Base-by-base conservation (phyloP, 176 grass and related monocot genomes). In the Oryza punctata region DNA sequence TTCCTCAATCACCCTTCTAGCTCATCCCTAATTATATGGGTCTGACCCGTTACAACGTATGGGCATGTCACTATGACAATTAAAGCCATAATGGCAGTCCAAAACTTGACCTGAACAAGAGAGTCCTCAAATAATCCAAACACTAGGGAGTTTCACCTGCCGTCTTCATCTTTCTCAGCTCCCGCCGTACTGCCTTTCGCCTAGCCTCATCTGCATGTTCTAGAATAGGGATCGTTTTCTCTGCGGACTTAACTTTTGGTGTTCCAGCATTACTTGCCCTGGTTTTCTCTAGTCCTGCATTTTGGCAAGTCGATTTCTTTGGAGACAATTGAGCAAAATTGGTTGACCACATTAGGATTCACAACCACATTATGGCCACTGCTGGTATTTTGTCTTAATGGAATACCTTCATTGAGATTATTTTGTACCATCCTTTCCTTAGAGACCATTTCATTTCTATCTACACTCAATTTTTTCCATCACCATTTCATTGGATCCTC, bases 341-440 rank as follows among this genome's bases (percentile, higher is more conserved):
- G 24, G 49, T 57, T 41, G 26, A 26, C 32, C 35, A 23, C 33
- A 13, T 47, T 12, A 41, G 84, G 68, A 30, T 47, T 83, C 40
- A 19, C 45, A 70, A 38, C 54, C 3, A 69, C 29, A 41, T 16
- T 52, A 37, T 64, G 50, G 76, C 74, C 75, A 11, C n/a, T 33
- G 23, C 24, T 70, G 16, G 45, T 79, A 78, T 54, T 30, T 83
- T 87, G 63, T 30, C 12, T 83, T 40, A 40, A 9, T 46, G 83
- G 19, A 26, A 45, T 64, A 54, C 79, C 84, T 87, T 82, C 84
- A 3, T 75, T 68, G 37, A 79, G 49, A 73, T 63, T 86, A 83
- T 54, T 86, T 60, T 80, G 79, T 14, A 29, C 14, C 52, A 67
- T 65, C 79, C 77, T 40, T 12, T 76, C 77, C 50, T 79, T 44